These are phyloP conservation scores for Lanzia echinophila DNA, from an alignment of 2,329 filamentous ascomycete genomes.

Conservation along the genomic window DNA sequence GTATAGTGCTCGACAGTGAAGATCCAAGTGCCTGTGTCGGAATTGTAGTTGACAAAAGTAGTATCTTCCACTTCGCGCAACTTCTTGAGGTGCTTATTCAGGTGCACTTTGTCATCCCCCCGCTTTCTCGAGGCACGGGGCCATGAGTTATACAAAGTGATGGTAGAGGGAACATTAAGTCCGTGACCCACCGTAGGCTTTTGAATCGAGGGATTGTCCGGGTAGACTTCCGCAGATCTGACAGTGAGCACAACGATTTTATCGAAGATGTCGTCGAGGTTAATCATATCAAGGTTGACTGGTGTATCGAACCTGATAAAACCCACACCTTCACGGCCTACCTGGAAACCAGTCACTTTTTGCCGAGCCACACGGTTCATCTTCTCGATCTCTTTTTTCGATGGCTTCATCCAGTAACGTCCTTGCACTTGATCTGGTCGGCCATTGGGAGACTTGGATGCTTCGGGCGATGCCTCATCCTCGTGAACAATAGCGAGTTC, in stretches of 20 bases:
- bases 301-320: conserved; percentile 73
- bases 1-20: conserved; percentile 97
- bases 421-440: conserved; percentile 44
- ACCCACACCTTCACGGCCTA: conserved; percentile 78
- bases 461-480: conserved; percentile 40
- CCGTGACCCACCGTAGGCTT: conserved; percentile 84
- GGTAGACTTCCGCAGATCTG: conserved; percentile 82
- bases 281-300: conserved; percentile 74
- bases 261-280: conserved; percentile 73
- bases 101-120: conserved; percentile 56
- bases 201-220: conserved; percentile 49
- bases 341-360: conserved; percentile 65
- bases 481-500: conserved; percentile 77
- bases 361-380: conserved; percentile 77
- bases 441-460: conserved; percentile 4
- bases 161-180: conserved; percentile 82
- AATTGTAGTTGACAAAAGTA: conserved; percentile 73
- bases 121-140: conserved; percentile 63
- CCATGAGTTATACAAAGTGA: conserved; percentile 89
- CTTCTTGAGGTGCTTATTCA: conserved; percentile 76
- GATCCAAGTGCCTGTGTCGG: conserved; percentile 75
- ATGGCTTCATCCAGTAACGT: conserved; percentile 81
- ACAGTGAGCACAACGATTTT: conserved; percentile 69
- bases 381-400: conserved; percentile 63
- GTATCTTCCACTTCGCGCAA: conserved; percentile 76